These are phyloP conservation scores for Verbascum thapsus DNA, from an alignment of 257 asterid genomes.

Conservation along the genomic window DNA sequence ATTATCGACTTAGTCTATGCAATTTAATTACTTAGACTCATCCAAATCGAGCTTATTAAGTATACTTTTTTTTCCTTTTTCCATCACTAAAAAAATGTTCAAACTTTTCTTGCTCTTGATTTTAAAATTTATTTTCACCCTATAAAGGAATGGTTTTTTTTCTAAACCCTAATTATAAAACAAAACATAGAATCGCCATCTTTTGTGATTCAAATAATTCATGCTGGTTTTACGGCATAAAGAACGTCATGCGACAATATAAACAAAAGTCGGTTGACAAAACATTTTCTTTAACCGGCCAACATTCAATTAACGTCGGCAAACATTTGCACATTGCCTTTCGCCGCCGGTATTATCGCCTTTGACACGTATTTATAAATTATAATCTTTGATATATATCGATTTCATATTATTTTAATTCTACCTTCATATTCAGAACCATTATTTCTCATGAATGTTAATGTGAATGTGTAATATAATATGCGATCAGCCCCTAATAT, in stretches of 20 bases:
- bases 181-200: neutral
- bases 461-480: no score
- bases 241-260: no score
- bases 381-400: neutral
- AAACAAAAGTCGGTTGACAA: constrained; percentile 42
- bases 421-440: neutral
- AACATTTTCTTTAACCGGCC: constrained; percentile 34
- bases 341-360: no score
- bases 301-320: no score
- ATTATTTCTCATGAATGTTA: neutral
- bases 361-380: no score
- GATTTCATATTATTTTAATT: neutral
- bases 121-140: neutral
- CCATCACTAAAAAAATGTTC: neutral
- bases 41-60: no score
- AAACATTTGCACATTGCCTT: no score
- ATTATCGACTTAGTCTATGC: no score
- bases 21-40: no score
- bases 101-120: neutral
- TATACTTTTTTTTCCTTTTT: neutral
- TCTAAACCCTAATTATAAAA: constrained; percentile 2
- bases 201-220: neutral
- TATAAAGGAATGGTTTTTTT: constrained; percentile 6
- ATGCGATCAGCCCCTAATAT: no score
- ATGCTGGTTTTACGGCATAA: neutral